phyloP scores from a whole-genome alignment of 164 flowering plant species.

The Annona cherimola region DNA sequence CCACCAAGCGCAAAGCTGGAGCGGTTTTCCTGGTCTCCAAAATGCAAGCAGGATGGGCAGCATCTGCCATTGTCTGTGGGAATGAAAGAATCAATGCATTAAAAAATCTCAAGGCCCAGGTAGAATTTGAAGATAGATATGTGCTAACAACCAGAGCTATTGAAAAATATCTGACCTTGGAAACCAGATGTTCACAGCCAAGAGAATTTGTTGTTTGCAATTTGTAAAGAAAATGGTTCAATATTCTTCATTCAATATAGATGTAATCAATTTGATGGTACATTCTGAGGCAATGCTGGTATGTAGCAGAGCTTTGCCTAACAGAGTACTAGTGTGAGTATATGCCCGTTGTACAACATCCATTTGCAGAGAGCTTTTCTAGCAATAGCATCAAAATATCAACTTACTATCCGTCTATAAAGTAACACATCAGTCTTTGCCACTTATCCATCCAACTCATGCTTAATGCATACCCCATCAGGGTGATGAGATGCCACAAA shows the following conservation, averaged over 20 bases:
- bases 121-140: not conserved
- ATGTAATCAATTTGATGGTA: not conserved
- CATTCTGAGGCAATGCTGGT: no score
- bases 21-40: slow-evolving; percentile 97
- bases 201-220: not conserved
- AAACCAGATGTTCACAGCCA: not conserved
- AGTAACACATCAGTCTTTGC: no score
- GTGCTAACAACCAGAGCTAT: not conserved
- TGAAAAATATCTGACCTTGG: not conserved
- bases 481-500: no score
- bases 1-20: slow-evolving; percentile 95
- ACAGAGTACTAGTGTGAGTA: no score
- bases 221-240: not conserved
- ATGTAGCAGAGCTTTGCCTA: no score
- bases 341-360: no score
- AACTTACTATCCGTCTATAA: no score
- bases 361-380: no score
- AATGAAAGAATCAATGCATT: slow-evolving; percentile 4
- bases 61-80: slow-evolving; percentile 86
- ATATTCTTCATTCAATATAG: not conserved
- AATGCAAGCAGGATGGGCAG: slow-evolving; percentile 78
- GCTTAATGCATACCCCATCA: no score
- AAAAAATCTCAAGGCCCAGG: not conserved
- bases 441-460: no score
- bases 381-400: no score